Percentiles rank a stretch among this genome's conserved stretches.
phyloP scores from a whole-genome alignment of 495 filamentous ascomycete species.

The Tetracladium marchalianum region DNA sequence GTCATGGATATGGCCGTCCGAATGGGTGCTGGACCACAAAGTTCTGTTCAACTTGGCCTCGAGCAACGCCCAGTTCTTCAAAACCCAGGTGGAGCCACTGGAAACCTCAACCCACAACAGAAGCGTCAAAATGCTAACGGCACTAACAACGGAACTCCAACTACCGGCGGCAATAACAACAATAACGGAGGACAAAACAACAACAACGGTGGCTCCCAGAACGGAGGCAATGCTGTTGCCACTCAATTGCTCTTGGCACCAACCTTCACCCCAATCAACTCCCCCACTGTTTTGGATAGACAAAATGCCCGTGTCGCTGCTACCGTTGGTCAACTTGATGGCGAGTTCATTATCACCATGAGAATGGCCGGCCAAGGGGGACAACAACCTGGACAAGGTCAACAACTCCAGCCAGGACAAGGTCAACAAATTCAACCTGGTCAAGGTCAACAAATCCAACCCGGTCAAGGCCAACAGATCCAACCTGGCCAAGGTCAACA shows the following conservation, averaged over 20 bases:
- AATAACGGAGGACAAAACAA: background rate
- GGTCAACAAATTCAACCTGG: background rate
- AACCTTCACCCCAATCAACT: constrained; percentile 20
- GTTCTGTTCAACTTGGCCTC: constrained; percentile 11
- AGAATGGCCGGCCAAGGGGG: background rate
- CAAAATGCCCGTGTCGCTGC: constrained; percentile 17
- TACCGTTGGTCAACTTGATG: constrained; percentile 16
- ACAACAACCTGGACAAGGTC: background rate
- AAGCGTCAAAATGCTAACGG: constrained; percentile 1
- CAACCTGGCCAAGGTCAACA: too few species aligned
- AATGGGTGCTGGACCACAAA: constrained; percentile 12
- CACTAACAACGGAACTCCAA: background rate
- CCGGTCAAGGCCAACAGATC: too few species aligned
- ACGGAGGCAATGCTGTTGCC: constrained; percentile 11
- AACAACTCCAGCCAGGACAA: background rate
- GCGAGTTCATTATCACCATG: constrained; percentile 21
- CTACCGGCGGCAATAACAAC: background rate
- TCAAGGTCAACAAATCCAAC: too few species aligned
- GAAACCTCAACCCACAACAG: constrained; percentile 6
- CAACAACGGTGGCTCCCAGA: background rate
- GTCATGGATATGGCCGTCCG: constrained; percentile 15
- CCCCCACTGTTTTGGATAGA: constrained; percentile 12
- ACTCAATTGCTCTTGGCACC: constrained; percentile 20
- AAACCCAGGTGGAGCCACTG: constrained; percentile 19
- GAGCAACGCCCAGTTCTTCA: constrained; percentile 15